Evolutionary conservation across 2,329 filamentous ascomycete genomes (phyloP), one percentile per base, ranked within the genome.

Genomic region (Aspergillus cejpii): DNA sequence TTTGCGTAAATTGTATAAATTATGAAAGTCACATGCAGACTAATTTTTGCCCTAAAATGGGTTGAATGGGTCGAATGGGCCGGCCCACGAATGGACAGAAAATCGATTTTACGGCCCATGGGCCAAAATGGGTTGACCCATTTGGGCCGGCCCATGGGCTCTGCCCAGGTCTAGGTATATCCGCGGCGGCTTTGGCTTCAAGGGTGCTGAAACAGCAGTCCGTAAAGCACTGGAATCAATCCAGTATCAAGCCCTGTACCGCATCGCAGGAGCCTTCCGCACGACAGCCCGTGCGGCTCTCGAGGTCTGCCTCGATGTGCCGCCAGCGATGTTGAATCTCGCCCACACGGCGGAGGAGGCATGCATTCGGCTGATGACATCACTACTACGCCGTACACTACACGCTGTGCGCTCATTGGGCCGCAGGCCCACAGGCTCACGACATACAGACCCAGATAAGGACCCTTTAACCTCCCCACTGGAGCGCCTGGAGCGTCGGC

Each of bases 261-360:
- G 53, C 17, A 60, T 61, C 39, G 56, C 56, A 10, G 52, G 57
- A 14, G 55, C 53, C 12, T 62, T 60, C 36, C 43, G 47, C 8
- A 57, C 51, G 6, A 61, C 55, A 6, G 47, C 53, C 7, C 33
- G 41, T 7, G 26, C 45, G 12, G 44, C 48, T 1, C 33, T 60
- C 23, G 57, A 61, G 21, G 50, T 61, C 10, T 58, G 59, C 48
- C 53, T 56, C 29, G 40, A 62, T 37, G 44, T 62, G 27, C 48
- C 54, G 2, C 56, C 51, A 17, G 34, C 55, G 12, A 19, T 47
- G 43, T 44, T 57, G 24, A 50, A 49, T 23, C 38, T 61, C n/a
- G 48, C 51, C 12, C 50, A 56, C 45, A 50, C 51, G 19, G 52
- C 52, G 3, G 44, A 57, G 6, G 57, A 60, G 29, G 44, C 53